Conservation (phyloP, 352 stramenopile genomes). For the Globisporangium nagaii region DNA sequence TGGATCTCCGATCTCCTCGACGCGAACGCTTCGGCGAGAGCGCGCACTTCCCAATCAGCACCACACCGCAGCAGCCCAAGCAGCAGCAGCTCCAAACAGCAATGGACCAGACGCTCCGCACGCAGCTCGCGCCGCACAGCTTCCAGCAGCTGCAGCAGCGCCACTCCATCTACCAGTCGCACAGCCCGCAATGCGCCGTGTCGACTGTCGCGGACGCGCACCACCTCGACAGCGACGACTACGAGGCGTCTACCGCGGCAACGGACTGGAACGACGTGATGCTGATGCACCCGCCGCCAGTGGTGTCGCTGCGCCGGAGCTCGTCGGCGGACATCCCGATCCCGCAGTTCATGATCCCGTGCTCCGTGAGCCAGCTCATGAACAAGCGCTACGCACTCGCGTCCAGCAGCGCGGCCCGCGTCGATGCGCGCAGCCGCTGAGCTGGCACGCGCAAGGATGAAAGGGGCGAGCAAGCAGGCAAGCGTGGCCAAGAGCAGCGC, state of each 20-base stretch:
- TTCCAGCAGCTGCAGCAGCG: neutral
- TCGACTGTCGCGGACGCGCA: neutral
- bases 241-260: neutral
- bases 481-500: no score
- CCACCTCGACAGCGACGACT: neutral
- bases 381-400: slow-evolving; percentile 36
- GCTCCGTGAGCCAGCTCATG: slow-evolving; percentile 47
- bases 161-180: neutral
- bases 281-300: neutral
- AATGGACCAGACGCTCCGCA: neutral
- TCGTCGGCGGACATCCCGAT: slow-evolving; percentile 38
- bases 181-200: neutral
- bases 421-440: no score
- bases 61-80: neutral
- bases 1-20: no score
- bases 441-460: no score
- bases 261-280: neutral
- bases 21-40: no score
- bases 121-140: neutral
- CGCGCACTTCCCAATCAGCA: neutral
- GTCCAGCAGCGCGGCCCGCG: neutral
- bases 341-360: slow-evolving; percentile 52
- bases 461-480: no score
- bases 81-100: neutral
- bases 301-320: slow-evolving; percentile 5